These are phyloP conservation scores for Claviceps cyperi DNA, from an alignment of 2,329 filamentous ascomycete genomes.

Conservation along the genomic window DNA sequence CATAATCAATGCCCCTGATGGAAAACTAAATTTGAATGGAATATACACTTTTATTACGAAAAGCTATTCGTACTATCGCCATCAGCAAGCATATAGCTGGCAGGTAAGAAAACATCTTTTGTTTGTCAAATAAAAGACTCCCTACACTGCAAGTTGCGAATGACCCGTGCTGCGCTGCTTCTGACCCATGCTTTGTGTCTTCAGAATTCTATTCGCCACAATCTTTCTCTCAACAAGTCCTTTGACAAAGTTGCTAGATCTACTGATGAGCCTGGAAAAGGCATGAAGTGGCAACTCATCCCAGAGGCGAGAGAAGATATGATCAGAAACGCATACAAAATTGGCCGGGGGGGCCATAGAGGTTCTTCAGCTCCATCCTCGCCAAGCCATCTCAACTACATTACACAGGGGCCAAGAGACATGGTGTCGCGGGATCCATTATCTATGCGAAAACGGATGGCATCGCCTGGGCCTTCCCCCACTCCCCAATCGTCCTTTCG, in stretches of 20 bases:
- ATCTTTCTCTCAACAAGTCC: conserved; percentile 83
- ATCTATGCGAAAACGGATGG: conserved; percentile 43
- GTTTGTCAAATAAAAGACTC: too few species aligned
- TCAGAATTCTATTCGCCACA: conserved; percentile 91
- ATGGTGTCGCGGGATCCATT: conserved; percentile 35
- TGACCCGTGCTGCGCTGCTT: too few species aligned
- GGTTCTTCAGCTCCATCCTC: conserved; percentile 61
- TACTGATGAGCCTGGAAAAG: conserved; percentile 92
- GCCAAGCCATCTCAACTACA: conserved; percentile 44
- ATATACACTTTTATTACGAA: conserved; percentile 91
- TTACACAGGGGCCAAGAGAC: conserved; percentile 43
- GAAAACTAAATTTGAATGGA: conserved; percentile 78
- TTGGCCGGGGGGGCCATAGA: conserved; percentile 48
- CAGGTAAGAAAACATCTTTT: conserved; percentile 43
- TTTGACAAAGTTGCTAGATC: conserved; percentile 88
- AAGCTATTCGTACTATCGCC: conserved; percentile 84
- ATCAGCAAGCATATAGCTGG: conserved; percentile 68
- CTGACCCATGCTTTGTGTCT: not conserved
- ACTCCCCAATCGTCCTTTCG: conserved; percentile 37
- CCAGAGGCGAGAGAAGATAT: conserved; percentile 77
- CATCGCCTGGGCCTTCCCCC: conserved; percentile 40
- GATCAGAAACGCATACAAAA: conserved; percentile 53
- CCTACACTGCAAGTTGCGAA: too few species aligned
- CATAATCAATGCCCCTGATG: conserved; percentile 72
- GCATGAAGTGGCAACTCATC: conserved; percentile 97